Percentiles rank a stretch among this genome's conserved stretches.
phyloP scores from a whole-genome alignment of 331 rosid species.

The Pyracantha coccinea region DNA sequence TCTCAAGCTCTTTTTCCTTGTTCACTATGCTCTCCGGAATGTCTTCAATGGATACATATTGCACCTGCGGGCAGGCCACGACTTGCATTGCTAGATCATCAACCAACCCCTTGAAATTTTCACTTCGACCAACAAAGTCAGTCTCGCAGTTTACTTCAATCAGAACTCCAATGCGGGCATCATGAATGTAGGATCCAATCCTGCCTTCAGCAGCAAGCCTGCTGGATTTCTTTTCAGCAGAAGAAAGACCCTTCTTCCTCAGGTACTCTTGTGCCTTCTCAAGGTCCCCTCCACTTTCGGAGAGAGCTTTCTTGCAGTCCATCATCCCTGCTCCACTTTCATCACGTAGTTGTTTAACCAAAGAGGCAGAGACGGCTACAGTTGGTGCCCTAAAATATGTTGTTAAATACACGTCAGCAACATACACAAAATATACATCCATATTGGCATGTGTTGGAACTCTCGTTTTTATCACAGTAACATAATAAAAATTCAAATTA shows the following conservation, averaged over 20 bases:
- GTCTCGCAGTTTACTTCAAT: slow-evolving; percentile 91
- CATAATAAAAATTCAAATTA: not conserved
- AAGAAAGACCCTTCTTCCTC: slow-evolving; percentile 85
- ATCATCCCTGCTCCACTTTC: slow-evolving; percentile 98
- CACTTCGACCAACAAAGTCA: slow-evolving; percentile 84
- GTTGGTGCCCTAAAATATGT: slow-evolving; percentile 49
- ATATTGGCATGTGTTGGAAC: not conserved
- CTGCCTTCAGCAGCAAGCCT: slow-evolving; percentile 93
- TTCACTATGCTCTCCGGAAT: slow-evolving; percentile 50
- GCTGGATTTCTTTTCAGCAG: slow-evolving; percentile 83
- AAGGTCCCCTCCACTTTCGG: slow-evolving; percentile 80
- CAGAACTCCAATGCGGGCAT: slow-evolving; percentile 82
- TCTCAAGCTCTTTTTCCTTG: slow-evolving; percentile 73
- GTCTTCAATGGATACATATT: slow-evolving; percentile 71
- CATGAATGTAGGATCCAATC: slow-evolving; percentile 87
- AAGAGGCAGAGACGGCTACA: slow-evolving; percentile 49
- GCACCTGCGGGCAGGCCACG: slow-evolving; percentile 83
- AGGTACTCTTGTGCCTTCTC: slow-evolving; percentile 95
- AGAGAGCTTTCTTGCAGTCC: slow-evolving; percentile 92
- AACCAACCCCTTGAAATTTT: slow-evolving; percentile 75
- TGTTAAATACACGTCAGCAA: not conserved
- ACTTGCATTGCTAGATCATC: slow-evolving; percentile 97
- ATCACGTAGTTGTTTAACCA: slow-evolving; percentile 82
- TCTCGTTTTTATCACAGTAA: not conserved
- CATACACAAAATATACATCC: slow-evolving; percentile 2